Evolutionary conservation across 1,284 basidiomycete genomes (phyloP).

Genomic region (Sanguinoderma infundibulare): DNA sequence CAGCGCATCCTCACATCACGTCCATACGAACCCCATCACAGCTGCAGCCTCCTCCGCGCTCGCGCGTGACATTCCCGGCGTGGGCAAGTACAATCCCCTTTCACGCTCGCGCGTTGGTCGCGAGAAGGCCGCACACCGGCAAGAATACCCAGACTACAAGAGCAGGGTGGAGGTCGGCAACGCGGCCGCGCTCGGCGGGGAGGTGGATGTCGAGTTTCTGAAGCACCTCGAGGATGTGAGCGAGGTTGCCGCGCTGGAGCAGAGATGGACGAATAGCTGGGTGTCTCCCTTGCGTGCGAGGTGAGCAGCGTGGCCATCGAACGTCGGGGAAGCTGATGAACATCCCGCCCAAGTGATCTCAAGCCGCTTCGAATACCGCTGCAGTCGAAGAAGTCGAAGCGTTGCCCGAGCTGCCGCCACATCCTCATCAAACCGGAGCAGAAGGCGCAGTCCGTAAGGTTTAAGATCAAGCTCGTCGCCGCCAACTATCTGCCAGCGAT

Average conservation of each 20-base stretch:
- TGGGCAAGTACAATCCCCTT: slow-evolving; percentile 72
- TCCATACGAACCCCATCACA: slow-evolving; percentile 79
- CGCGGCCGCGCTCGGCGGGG: slow-evolving; percentile 60
- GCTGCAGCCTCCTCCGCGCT: slow-evolving; percentile 85
- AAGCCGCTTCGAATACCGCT: slow-evolving; percentile 89
- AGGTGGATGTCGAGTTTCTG: slow-evolving; percentile 74
- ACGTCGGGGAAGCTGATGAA: slow-evolving; percentile 9
- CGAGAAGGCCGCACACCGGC: slow-evolving; percentile 66
- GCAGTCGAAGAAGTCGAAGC: slow-evolving; percentile 92
- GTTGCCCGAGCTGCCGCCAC: slow-evolving; percentile 93
- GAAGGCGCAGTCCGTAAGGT: slow-evolving; percentile 90
- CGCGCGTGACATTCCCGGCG: slow-evolving; percentile 79
- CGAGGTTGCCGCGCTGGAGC: slow-evolving; percentile 75
- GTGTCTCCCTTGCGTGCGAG: slow-evolving; percentile 62
- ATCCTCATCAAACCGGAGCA: slow-evolving; percentile 98
- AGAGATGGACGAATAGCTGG: slow-evolving; percentile 87
- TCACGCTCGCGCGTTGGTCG: slow-evolving; percentile 56
- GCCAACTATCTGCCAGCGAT: slow-evolving; percentile 92
- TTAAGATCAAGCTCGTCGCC: slow-evolving; percentile 97
- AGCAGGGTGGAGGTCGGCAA: slow-evolving; percentile 66
- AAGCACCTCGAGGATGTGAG: slow-evolving; percentile 60
- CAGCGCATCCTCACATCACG: slow-evolving; percentile 57
- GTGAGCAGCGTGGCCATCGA: slow-evolving; percentile 47
- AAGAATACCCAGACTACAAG: slow-evolving; percentile 77
- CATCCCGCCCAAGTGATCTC: slow-evolving; percentile 61